Evolutionary conservation across 2,329 filamentous ascomycete genomes (phyloP).

Genomic region (Tolypocladium guangdongense): DNA sequence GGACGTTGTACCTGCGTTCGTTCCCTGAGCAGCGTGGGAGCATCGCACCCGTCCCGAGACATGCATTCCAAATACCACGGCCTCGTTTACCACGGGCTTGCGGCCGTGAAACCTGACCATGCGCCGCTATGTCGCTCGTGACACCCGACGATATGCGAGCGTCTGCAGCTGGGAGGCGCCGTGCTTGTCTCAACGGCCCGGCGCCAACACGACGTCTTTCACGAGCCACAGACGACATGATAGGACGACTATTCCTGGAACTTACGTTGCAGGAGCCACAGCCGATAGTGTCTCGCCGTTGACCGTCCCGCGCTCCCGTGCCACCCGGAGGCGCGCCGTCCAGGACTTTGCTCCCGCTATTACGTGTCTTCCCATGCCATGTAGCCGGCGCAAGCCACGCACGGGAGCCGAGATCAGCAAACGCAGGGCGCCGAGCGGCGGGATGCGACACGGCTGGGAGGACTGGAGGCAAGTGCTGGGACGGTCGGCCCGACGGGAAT

Average conservation of each 20-base stretch:
- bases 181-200: not conserved
- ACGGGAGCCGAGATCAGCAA: not conserved
- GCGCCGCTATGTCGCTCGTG: not conserved
- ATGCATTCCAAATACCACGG: not conserved
- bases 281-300: too few species aligned
- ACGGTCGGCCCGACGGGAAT: not conserved
- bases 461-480: not conserved
- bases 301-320: not conserved
- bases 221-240: too few species aligned
- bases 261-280: too few species aligned
- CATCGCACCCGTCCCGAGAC: not conserved
- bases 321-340: too few species aligned
- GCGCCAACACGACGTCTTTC: not conserved
- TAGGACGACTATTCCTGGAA: too few species aligned
- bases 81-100: not conserved
- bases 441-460: not conserved
- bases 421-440: not conserved
- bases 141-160: not conserved
- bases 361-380: not conserved
- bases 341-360: not conserved
- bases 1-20: not conserved
- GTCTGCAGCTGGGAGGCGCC: not conserved
- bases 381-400: not conserved
- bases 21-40: not conserved
- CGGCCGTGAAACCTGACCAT: not conserved